Base-by-base conservation (phyloP, 352 stramenopile genomes). In the Globisporangium mamillatum region DNA sequence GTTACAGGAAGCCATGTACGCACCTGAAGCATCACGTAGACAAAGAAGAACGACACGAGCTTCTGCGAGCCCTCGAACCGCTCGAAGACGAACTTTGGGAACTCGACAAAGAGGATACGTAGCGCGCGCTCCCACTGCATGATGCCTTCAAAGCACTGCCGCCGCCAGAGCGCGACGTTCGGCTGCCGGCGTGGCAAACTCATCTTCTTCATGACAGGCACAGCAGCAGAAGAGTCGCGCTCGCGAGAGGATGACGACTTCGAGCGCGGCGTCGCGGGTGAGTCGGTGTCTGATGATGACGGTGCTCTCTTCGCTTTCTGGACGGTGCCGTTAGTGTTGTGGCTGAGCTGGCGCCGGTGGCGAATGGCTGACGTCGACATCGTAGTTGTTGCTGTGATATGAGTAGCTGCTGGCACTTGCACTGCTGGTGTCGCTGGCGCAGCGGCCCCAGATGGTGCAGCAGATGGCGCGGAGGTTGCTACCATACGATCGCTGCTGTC, bases 21-120 rank as follows among this genome's bases (percentile, higher is more conserved):
- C 22, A 78, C 73, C 70, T 81, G 84, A 25, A 93, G 69, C 85
- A 93, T 93, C 52, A 93, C 85, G 71, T 93, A 93, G 27, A 91
- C 82, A 55, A 93, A 91, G 73, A 93, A 93, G 74, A 93, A 92
- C 34, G 81, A 83, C 27, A 93, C 74, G 55, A 89, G 72, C 14
- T 83, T 89, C 57, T 84, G 77, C 16, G 79, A 52, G 54, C 75
- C 81, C 3, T 85, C 77, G 12, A 91, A 68, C 14, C 68, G 73
- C 32, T 81, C 64, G 27, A 89, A 90, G 16, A 88, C 66, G 2
- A 88, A 65, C 59, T 76, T 82, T 1, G 85, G 85, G 14, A 85
- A 46, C 12, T 69, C 70, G 20, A 94, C 81, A 55, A 92, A 91
- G 63, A 91, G 60, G 8, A 80, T 55, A 0, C 86, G 81, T 54